phyloP scores from a whole-genome alignment of 179 eudicot species.

The Nepenthes alata region DNA sequence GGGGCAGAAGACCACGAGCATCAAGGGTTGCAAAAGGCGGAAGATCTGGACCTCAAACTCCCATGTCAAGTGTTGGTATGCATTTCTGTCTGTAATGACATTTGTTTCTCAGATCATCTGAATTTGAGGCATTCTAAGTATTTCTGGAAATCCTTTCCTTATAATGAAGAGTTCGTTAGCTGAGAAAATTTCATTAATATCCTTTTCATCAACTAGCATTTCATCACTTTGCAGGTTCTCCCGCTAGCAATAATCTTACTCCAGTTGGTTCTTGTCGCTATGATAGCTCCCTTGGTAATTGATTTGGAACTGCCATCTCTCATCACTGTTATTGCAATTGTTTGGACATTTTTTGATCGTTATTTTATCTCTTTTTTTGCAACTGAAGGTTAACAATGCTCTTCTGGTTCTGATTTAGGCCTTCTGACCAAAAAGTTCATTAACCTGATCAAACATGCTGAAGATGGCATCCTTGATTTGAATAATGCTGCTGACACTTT shows the following conservation, averaged over 20 bases:
- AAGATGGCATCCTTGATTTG: constrained; percentile 89
- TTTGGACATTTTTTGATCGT: background rate
- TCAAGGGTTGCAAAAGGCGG: constrained; percentile 45
- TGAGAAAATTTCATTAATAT: background rate
- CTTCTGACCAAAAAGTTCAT: constrained; percentile 81
- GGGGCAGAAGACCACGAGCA: constrained; percentile 34
- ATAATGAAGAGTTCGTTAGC: too few species aligned
- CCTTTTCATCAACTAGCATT: background rate
- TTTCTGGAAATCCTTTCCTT: background rate
- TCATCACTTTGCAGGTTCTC: constrained; percentile 50
- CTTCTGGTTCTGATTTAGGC: constrained; percentile 26
- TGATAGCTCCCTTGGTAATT: constrained; percentile 87
- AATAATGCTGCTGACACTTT: constrained; percentile 85
- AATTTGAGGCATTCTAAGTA: background rate
- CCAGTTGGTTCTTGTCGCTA: constrained; percentile 81
- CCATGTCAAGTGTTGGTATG: constrained; percentile 47
- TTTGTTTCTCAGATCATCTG: background rate
- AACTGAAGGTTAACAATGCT: background rate
- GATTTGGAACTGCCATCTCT: background rate
- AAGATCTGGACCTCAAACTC: constrained; percentile 50
- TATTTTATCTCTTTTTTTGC: too few species aligned
- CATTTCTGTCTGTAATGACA: constrained; percentile 14
- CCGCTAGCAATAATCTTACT: constrained; percentile 61
- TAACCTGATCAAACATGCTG: constrained; percentile 76
- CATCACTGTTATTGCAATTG: background rate